These are phyloP conservation scores for Poa annua DNA, from an alignment of 176 grass and related monocot species.

Conservation along the genomic window DNA sequence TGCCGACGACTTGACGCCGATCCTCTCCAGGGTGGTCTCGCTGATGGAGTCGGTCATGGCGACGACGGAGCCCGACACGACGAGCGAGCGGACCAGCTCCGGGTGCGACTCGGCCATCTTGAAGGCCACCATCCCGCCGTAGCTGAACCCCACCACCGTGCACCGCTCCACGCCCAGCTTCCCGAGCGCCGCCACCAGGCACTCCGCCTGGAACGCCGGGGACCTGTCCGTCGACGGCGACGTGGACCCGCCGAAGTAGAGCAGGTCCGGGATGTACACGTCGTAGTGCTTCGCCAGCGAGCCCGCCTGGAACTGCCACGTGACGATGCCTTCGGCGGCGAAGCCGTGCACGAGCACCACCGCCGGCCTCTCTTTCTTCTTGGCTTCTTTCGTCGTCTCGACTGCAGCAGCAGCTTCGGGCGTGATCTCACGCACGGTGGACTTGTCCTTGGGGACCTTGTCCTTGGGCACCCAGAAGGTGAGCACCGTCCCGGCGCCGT, in stretches of 20 bases:
- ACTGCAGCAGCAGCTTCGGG: slow-evolving; percentile 5
- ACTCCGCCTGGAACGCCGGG: slow-evolving; percentile 73
- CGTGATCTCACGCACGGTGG: slow-evolving; percentile 43
- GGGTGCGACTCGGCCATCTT: slow-evolving; percentile 84
- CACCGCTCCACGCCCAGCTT: slow-evolving; percentile 65
- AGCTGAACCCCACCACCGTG: slow-evolving; percentile 93
- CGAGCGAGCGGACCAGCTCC: slow-evolving; percentile 62
- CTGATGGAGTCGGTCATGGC: slow-evolving; percentile 89
- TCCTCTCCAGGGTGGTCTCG: slow-evolving; percentile 47
- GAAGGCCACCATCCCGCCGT: slow-evolving; percentile 93
- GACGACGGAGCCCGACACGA: slow-evolving; percentile 78
- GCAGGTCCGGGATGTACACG: slow-evolving; percentile 95
- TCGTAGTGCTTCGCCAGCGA: slow-evolving; percentile 66
- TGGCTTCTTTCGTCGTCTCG: neutral
- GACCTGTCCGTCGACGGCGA: slow-evolving; percentile 63
- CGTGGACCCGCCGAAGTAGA: slow-evolving; percentile 83
- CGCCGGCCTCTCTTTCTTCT: slow-evolving; percentile 47
- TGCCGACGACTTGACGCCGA: slow-evolving; percentile 71
- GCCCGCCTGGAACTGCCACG: slow-evolving; percentile 90
- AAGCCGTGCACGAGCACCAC: slow-evolving; percentile 94
- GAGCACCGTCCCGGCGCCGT: slow-evolving; percentile 77
- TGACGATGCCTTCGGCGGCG: slow-evolving; percentile 83
- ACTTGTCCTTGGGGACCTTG: slow-evolving; percentile 50
- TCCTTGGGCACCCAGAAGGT: slow-evolving; percentile 88
- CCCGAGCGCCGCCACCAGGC: slow-evolving; percentile 53